A percentile compares a stretch with the other conserved stretches of the same genome.
Evolutionary conservation across 225 moss, liverwort and hornwort species (phyloP).

Genomic region (Asterella californica): DNA sequence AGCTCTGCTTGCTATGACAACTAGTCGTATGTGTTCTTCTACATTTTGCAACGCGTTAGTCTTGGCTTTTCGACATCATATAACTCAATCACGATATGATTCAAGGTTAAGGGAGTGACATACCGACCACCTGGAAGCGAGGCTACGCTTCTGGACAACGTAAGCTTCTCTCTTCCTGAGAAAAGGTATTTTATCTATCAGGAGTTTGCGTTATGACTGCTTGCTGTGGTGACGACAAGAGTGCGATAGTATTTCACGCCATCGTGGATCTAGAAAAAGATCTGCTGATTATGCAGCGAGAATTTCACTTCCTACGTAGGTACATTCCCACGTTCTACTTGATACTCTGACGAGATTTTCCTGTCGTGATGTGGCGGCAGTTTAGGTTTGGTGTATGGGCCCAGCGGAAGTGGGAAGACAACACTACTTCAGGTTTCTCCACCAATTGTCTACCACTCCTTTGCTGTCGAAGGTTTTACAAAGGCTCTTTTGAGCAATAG

Average conservation of each 20-base stretch:
- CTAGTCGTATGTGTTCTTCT: neutral
- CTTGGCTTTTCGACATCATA: neutral
- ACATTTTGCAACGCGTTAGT: no score
- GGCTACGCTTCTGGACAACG: slow-evolving; percentile 71
- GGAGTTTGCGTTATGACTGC: neutral
- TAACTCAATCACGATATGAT: neutral
- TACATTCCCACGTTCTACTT: no score
- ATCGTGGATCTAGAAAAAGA: neutral
- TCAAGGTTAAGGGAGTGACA: slow-evolving; percentile 65
- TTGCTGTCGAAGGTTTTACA: neutral
- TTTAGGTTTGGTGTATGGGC: slow-evolving; percentile 81
- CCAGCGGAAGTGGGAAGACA: slow-evolving; percentile 99
- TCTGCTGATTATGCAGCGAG: neutral
- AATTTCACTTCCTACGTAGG: neutral
- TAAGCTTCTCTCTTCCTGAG: slow-evolving; percentile 77
- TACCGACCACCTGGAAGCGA: slow-evolving; percentile 88
- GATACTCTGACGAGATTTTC: neutral
- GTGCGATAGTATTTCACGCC: neutral
- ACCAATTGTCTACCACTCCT: neutral
- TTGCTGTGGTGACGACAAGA: neutral
- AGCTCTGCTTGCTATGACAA: neutral
- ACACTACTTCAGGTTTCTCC: slow-evolving; percentile 72
- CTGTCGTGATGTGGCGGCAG: slow-evolving; percentile 40
- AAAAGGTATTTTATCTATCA: slow-evolving; percentile 53
- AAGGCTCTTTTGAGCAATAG: neutral